Base-by-base conservation (phyloP, 1,284 basidiomycete species). In the Melampsora americana region DNA sequence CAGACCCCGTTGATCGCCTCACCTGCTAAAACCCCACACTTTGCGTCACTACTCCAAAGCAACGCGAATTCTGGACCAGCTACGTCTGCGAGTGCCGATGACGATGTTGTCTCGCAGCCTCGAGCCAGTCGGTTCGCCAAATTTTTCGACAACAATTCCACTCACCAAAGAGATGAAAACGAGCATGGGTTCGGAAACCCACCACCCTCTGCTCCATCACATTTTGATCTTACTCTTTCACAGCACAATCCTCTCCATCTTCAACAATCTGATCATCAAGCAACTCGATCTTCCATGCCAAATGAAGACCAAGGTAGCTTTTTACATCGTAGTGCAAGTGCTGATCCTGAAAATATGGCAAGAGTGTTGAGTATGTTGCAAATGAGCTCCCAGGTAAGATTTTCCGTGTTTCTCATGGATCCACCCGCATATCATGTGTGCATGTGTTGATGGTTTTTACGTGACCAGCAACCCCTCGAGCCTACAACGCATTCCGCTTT, bases 281-380 rank as follows among this genome's bases (percentile, higher is more conserved):
- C 53, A 56, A 56, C 9, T 56, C n/a, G 18, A n/a, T 42, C 39
- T 42, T 5, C 39, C 39, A 5, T 42, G 39, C 39, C 39, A 42
- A 28, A 26, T 62, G 42, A 23, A 20, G 64, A 66, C n/a, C 16
- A 46, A 18, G 5, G 35, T 35, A 66, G 35, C 20, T 3, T 28
- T 39, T 39, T 62, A 20, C 32, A 39, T n/a, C 64, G 39, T 6
- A 69, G 59, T 64, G 53, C 65, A 12, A 76, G 73, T 35, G 73
- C 44, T 32, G 73, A 76, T 69, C 73, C 73, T 3, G 73, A 76
- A 28, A 76, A 76, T 53, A 76, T 76, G 73, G 73, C 73, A 30
- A 50, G 73, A 48, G 73, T 76, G 32, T 61, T 76, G 50, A 68
- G 66, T 42, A 76, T 76, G 73, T 65, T 76, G 50, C 73, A 76